Conservation (phyloP, 257 asterid species). For the Scutellaria barbata region DNA sequence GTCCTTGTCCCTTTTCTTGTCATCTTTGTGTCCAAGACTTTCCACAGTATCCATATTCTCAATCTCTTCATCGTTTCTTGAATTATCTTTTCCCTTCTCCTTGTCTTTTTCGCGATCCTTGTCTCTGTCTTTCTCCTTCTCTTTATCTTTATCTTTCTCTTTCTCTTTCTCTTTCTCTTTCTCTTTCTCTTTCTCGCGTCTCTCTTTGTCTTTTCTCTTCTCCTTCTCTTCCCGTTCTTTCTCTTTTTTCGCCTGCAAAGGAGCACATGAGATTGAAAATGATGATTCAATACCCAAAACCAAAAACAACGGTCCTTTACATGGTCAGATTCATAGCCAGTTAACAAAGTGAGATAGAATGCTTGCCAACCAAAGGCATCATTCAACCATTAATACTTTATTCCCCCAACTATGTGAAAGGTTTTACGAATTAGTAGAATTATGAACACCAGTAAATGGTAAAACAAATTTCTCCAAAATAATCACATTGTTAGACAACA, state of each 20-base stretch:
- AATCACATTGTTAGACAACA: background rate
- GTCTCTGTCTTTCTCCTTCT: slow-evolving; percentile 59
- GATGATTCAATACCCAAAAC: background rate
- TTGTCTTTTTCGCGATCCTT: slow-evolving; percentile 70
- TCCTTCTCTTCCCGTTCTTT: slow-evolving; percentile 87
- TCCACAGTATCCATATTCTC: slow-evolving; percentile 59
- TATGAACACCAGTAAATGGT: background rate
- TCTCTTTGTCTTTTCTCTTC: slow-evolving; percentile 66
- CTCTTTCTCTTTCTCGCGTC: slow-evolving; percentile 47
- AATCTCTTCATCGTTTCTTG: slow-evolving; percentile 70
- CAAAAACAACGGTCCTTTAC: background rate
- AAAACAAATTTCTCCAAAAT: background rate
- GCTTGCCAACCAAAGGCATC: background rate
- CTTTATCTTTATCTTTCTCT: slow-evolving; percentile 64
- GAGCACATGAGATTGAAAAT: background rate
- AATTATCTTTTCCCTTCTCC: slow-evolving; percentile 73
- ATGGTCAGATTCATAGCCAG: background rate
- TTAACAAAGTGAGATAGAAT: background rate
- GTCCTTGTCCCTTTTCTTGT: slow-evolving; percentile 76
- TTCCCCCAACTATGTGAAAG: too few relatives aligned
- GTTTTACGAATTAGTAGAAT: background rate
- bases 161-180: slow-evolving; percentile 72
- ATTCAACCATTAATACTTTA: slow-evolving; percentile 4
- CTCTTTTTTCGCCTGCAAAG: slow-evolving; percentile 80
- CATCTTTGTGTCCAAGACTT: slow-evolving; percentile 69